A percentile compares a stretch with the other conserved stretches of the same genome.
phyloP scores from a whole-genome alignment of 2,329 filamentous ascomycete genomes.

The Diaporthe sp. region DNA sequence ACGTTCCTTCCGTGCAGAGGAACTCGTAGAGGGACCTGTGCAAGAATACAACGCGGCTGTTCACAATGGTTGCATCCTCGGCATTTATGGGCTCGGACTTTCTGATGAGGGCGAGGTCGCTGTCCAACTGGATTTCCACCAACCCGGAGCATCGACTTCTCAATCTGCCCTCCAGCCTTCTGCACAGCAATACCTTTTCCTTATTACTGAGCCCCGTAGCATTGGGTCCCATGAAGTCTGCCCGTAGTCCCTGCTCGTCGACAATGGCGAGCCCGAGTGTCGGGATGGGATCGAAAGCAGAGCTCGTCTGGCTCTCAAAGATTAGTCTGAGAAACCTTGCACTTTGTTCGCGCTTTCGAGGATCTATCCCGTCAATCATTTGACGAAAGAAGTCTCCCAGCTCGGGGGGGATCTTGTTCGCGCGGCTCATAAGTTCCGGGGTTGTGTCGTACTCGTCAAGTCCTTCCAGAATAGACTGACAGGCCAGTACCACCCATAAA shows the following conservation, averaged over 20 bases:
- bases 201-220: background rate
- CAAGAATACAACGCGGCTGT: background rate
- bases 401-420: background rate
- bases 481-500: background rate
- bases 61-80: rapidly evolving
- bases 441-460: background rate
- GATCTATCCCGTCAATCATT: background rate
- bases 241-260: background rate
- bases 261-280: background rate
- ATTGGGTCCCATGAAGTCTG: background rate
- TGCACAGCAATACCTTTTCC: background rate
- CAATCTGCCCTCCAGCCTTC: background rate
- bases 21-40: background rate
- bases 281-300: rapidly evolving
- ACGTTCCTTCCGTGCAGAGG: background rate
- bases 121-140: background rate
- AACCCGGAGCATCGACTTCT: background rate
- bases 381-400: background rate
- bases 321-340: background rate
- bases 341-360: background rate
- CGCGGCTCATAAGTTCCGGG: background rate
- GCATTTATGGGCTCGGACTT: background rate
- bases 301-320: background rate
- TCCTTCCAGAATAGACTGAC: background rate
- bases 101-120: background rate